Conservation (phyloP, 768 basidiomycete genomes). For the Phallus indusiatus region DNA sequence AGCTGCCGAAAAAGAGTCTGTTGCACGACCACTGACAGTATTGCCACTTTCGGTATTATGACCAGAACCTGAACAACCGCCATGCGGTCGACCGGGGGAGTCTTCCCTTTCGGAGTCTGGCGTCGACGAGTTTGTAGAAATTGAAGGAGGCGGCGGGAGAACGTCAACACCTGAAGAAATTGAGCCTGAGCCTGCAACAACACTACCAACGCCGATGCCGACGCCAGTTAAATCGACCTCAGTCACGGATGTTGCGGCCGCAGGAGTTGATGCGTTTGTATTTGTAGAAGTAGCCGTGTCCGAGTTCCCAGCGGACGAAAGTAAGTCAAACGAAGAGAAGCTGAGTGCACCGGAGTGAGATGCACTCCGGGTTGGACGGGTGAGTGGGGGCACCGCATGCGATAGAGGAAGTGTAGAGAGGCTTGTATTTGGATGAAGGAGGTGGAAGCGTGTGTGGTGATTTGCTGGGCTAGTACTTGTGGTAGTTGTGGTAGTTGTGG, state of each 20-base stretch:
- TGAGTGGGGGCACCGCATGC: neutral
- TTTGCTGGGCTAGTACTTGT: neutral
- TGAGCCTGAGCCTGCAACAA: too few relatives aligned
- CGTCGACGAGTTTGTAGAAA: constrained; percentile 9
- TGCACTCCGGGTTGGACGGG: constrained; percentile 2
- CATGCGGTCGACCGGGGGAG: constrained; percentile 1
- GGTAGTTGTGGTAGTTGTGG: neutral
- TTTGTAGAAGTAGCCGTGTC: constrained; percentile 24
- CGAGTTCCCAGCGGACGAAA: constrained; percentile 17
- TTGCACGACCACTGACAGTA: constrained; percentile 18
- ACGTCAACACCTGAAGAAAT: neutral
- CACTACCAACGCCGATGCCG: constrained; percentile 2
- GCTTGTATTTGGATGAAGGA: neutral
- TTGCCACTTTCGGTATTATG: too few relatives aligned
- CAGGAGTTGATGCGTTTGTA: constrained; percentile 14
- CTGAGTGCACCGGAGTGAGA: constrained; percentile 3
- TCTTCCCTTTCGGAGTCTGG: constrained; percentile 10
- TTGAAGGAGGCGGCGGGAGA: neutral
- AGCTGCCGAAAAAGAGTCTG: constrained; percentile 15
- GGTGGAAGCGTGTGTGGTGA: neutral
- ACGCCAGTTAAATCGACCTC: neutral
- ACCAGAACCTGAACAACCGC: neutral
- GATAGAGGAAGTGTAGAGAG: neutral
- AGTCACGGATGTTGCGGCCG: too few relatives aligned
- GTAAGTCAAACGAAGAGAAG: neutral